Evolutionary conservation across 2,329 filamentous ascomycete species (phyloP).

Genomic region (Blastomyces gilchristii): DNA sequence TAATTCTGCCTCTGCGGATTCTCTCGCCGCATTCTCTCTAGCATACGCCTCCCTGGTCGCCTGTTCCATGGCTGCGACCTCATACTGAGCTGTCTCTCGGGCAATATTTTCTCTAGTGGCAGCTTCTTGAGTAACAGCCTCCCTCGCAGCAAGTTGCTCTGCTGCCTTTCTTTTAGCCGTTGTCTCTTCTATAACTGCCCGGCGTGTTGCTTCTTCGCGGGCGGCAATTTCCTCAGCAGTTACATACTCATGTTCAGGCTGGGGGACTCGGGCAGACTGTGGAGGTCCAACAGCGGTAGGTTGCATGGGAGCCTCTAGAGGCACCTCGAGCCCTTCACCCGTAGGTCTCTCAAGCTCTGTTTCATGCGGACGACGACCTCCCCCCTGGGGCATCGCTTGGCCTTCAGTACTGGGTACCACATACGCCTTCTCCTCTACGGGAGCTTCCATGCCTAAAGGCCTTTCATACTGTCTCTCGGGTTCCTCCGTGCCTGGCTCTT

Average conservation of each 20-base stretch:
- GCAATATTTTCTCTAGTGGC: conserved; percentile 27
- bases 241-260: neutral
- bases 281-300: neutral
- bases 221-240: conserved; percentile 8
- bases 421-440: neutral
- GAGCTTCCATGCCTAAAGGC: neutral
- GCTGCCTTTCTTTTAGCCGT: conserved; percentile 13
- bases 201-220: conserved; percentile 15
- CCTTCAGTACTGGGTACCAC: neutral
- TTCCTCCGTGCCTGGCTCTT: neutral
- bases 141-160: conserved; percentile 9
- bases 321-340: neutral
- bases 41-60: conserved; percentile 28
- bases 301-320: neutral
- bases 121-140: conserved; percentile 12
- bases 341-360: neutral
- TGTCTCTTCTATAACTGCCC: conserved; percentile 12
- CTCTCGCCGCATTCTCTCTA: conserved; percentile 22
- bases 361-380: neutral
- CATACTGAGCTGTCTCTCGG: conserved; percentile 23
- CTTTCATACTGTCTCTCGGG: neutral
- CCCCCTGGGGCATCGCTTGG: neutral
- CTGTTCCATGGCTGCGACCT: conserved; percentile 49
- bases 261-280: neutral
- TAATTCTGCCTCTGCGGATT: conserved; percentile 24